These are phyloP conservation scores for Botryosphaeria dothidea DNA, from an alignment of 2,329 filamentous ascomycete genomes.

Conservation along the genomic window DNA sequence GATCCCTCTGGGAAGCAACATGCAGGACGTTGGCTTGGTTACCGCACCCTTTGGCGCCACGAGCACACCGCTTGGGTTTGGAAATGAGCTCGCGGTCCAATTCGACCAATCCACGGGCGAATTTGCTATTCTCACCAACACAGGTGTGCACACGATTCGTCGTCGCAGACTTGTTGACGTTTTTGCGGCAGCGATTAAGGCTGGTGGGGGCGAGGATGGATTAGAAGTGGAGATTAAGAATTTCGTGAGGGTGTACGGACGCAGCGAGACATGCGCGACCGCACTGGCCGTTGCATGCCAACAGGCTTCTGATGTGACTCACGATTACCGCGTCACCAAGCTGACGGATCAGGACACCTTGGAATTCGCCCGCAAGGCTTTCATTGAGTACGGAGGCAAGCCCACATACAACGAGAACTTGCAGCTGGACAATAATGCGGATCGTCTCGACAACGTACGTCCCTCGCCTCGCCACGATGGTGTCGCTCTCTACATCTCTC, in stretches of 20 bases:
- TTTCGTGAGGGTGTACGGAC: constrained; percentile 83
- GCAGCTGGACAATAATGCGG: constrained; percentile 57
- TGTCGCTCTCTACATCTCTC: constrained; percentile 81
- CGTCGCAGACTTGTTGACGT: constrained; percentile 86
- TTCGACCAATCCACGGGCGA: constrained; percentile 82
- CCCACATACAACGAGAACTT: constrained; percentile 81
- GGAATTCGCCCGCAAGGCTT: constrained; percentile 80
- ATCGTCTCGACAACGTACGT: constrained; percentile 77
- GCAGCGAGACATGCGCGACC: constrained; percentile 84
- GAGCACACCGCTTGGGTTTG: constrained; percentile 73
- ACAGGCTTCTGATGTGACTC: constrained; percentile 79
- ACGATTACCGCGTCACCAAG: constrained; percentile 67
- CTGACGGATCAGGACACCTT: constrained; percentile 82
- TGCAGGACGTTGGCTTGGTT: constrained; percentile 77
- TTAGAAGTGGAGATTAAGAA: constrained; percentile 79
- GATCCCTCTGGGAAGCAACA: constrained; percentile 71
- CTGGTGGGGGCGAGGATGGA: constrained; percentile 71
- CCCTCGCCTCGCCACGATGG: constrained; percentile 90
- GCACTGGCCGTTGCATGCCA: constrained; percentile 94
- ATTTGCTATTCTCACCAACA: constrained; percentile 88
- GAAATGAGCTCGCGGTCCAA: constrained; percentile 95
- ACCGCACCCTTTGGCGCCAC: constrained; percentile 66
- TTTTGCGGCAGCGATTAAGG: constrained; percentile 79
- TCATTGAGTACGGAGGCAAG: constrained; percentile 90
- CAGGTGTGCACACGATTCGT: constrained; percentile 82